These are phyloP conservation scores for Mrakia frigida DNA, from an alignment of 768 basidiomycete species.

Conservation along the genomic window DNA sequence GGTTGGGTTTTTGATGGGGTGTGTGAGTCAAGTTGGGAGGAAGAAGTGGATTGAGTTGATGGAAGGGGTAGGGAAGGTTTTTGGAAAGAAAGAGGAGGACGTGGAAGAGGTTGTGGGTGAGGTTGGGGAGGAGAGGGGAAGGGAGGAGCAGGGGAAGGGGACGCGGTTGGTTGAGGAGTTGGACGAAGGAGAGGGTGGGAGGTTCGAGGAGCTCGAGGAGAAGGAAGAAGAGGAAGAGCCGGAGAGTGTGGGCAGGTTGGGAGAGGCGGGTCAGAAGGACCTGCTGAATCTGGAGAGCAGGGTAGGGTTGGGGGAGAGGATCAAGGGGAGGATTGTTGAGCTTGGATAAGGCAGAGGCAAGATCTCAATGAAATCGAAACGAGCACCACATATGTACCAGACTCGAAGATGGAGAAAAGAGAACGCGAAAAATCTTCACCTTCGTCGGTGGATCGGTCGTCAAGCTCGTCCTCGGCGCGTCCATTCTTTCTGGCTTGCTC, in stretches of 20 bases:
- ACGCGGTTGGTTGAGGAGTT: not conserved
- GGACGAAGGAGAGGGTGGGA: not conserved
- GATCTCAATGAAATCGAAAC: too few relatives aligned
- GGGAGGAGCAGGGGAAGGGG: not conserved
- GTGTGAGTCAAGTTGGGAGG: not conserved
- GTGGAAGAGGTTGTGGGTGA: not conserved
- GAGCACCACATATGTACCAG: too few relatives aligned
- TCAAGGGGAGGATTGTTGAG: conserved; percentile 8
- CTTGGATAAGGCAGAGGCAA: not conserved
- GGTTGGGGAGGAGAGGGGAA: not conserved
- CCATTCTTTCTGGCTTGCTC: too few relatives aligned
- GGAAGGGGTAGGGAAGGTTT: conserved; percentile 4
- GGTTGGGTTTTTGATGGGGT: not conserved
- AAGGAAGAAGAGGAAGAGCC: not conserved
- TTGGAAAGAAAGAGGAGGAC: not conserved
- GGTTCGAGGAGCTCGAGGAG: not conserved
- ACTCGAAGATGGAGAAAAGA: too few relatives aligned
- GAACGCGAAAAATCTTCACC: too few relatives aligned
- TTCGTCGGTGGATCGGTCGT: too few relatives aligned
- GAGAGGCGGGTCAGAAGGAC: not conserved
- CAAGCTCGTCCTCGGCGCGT: not conserved
- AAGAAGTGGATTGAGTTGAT: not conserved
- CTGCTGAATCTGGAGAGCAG: not conserved
- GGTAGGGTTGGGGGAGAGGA: conserved; percentile 7
- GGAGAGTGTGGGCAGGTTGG: not conserved